Evolutionary conservation across 257 asterid genomes (phyloP), one percentile per base, ranked within the genome.

Genomic region (Fraxinus americana): DNA sequence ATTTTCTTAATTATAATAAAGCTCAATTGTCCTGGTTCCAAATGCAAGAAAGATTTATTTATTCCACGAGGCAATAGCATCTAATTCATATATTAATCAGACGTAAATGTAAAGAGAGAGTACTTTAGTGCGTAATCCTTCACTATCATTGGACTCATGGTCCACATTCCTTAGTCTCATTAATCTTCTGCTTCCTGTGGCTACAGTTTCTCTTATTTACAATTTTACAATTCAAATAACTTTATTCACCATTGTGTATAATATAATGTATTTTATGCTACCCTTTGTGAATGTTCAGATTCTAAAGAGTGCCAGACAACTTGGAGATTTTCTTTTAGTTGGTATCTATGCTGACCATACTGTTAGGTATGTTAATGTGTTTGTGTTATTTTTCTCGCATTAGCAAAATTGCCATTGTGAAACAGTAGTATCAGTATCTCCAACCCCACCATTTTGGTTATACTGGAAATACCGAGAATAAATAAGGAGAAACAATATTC

Each of bases 261-360:
- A 63, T 63, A 63, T 63, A 63, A 27, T 10, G 23, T 66, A 38
- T 30, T 35, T 38, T 41, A 9, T 75, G 71, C 41, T 54, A 66
- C 63, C 73, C 61, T 81, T 65, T 86, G 38, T 48, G 78, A 79
- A 45, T 75, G 25, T 72, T 19, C 91, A 94, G 99, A 91, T 95
- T 86, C 97, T 95, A 27, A 90, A 88, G 91, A 82, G 78, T 71
- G 99, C 99, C 27, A 87, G 90, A 79, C 92, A 91, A 77, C 97
- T 84, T 65, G 99, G 99, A 72, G 98, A 95, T 82, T 95, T 95
- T 84, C 98, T 95, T 79, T 91, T 95, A 71, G 98, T 92, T 82
- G 99, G 99, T 65, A 80, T 95, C 79, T 93, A 92, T 86, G 73
- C 88, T 5, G 97, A 92, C 80, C 90, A 91, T 41, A 88, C 92